These are phyloP conservation scores for Pyrenophora teres DNA, from an alignment of 2,329 filamentous ascomycete genomes.

Conservation along the genomic window DNA sequence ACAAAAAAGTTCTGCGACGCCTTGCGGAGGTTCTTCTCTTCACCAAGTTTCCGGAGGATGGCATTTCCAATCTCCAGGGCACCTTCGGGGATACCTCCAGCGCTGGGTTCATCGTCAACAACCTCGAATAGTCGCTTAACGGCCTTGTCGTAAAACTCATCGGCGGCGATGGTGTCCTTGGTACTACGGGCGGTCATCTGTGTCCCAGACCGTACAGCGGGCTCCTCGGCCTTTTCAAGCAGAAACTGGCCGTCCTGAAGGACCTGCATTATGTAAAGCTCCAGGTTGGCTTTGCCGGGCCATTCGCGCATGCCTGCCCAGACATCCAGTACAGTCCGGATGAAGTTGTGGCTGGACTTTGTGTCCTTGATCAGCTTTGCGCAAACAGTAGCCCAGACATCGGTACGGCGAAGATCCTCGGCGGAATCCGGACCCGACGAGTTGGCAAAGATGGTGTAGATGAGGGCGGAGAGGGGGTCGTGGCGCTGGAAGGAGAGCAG, in stretches of 20 bases:
- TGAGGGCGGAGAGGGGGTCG: slow-evolving; percentile 80
- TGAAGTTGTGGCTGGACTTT: slow-evolving; percentile 75
- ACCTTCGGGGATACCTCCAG: slow-evolving; percentile 83
- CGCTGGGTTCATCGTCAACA: slow-evolving; percentile 76
- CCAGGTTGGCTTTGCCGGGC: slow-evolving; percentile 86
- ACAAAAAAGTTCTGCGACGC: slow-evolving; percentile 80
- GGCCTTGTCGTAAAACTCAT: slow-evolving; percentile 85
- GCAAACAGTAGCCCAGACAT: slow-evolving; percentile 87
- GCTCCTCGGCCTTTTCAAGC: slow-evolving; percentile 81
- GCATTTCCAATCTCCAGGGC: slow-evolving; percentile 84
- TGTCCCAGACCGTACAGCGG: slow-evolving; percentile 67
- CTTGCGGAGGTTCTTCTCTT: slow-evolving; percentile 71
- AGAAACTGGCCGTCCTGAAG: slow-evolving; percentile 91
- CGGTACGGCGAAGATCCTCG: slow-evolving; percentile 78
- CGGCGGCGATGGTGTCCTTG: slow-evolving; percentile 79
- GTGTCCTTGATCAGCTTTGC: slow-evolving; percentile 79
- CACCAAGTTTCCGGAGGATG: slow-evolving; percentile 74
- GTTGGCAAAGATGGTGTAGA: slow-evolving; percentile 89
- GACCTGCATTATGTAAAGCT: slow-evolving; percentile 93
- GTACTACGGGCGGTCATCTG: slow-evolving; percentile 74
- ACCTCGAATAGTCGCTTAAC: slow-evolving; percentile 82
- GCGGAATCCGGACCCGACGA: slow-evolving; percentile 79
- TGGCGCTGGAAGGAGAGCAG: slow-evolving; percentile 87
- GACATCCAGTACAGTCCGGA: slow-evolving; percentile 82
- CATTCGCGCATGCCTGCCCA: slow-evolving; percentile 88